Base-by-base conservation (phyloP, 2,329 filamentous ascomycete species). In the Didymella exigua region DNA sequence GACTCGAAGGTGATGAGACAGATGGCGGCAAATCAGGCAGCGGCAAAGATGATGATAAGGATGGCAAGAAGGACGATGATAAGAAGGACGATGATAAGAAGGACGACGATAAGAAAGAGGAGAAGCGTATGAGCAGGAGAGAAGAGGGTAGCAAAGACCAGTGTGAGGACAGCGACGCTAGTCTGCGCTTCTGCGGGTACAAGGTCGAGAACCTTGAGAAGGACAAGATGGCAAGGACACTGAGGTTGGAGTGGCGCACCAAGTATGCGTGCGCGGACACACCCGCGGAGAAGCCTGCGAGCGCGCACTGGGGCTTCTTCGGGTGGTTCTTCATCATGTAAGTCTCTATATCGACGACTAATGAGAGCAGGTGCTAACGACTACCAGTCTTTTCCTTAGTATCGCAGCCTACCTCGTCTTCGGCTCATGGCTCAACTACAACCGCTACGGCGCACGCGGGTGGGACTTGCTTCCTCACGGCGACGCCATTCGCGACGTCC, bases 391-490 rank as follows among this genome's bases (percentile, higher is more conserved):
- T 56, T 99, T 99, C 84, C 83, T 98, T 59, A 85, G 85, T 40
- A 89, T 87, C 34, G 91, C 95, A 2, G 80, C 93, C 21, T 99
- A 98, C 78, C 87, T 99, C 62, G 96, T 98, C 74, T 98, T 98
- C 71, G 93, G 93, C 61, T 96, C 93, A 18, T 99, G 95, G 95
- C 87, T 98, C 74, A 98, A 98, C 81, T 98, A 98, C 83, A 97
- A 92, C 79, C 90, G 93, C 59, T 96, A 96, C 76, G 93, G 93
- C 42, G 93, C 93, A 47, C 85, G 93, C 38, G 95, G 95, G 53
- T 98, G 93, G 93, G 95, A 98, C 69, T 83, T 97, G 16, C 81
- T 98, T 16, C 95, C 95, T 13, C 93, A 98, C 73, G 90, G 90
- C 62, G 95, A 99, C 75, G 89, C 90, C 0, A 89, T 98, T 66